Base-by-base conservation (phyloP, 2,329 filamentous ascomycete species). In the Botrytis elliptica region DNA sequence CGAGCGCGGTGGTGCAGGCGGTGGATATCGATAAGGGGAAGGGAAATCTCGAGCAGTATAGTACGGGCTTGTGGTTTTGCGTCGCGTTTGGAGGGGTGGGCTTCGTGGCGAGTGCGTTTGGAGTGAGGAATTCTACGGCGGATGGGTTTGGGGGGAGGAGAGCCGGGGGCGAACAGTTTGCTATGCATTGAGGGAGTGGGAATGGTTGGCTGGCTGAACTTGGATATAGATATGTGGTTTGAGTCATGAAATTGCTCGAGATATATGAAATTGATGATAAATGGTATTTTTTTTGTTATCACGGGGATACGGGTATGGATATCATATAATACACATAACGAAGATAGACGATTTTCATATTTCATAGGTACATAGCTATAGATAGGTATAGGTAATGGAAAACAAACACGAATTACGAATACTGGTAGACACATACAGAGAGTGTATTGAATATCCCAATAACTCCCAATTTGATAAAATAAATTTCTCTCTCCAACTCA, bases 21-120 rank as follows among this genome's bases (percentile, higher is more conserved):
- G 82, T 83, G 4, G 82, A 84, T 71, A 81, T 80, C 18, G 77
- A 81, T 46, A 81, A 83, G 65, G 81, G 81, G 4, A 82, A 81
- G 70, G 76, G 74, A 1, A 70, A 74, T 46, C 68, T 80, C 12
- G 76, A 81, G 42, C 82, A 84, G 73, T 84, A 84, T 65, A 77
- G 78, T 16, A 84, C 82, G 0, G 83, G 83, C 0, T 76, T 84
- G 14, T 84, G 83, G 83, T 84, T 83, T 59, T 84, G 83, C 57
- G 81, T 81, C 14, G 83, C 82, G 2, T 76, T 84, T 16, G 83
- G 83, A 3, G 82, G 80, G 0, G 70, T 84, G 7, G 83, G 83
- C 0, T 74, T 84, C 38, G 36, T 78, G 18, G 76, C 77, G 16
- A 76, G 74, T 60, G 62, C 80, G 36, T 73, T 79, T 55, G 79